Conservation (phyloP, 2,329 filamentous ascomycete species). For the Colletotrichum eleusines region DNA sequence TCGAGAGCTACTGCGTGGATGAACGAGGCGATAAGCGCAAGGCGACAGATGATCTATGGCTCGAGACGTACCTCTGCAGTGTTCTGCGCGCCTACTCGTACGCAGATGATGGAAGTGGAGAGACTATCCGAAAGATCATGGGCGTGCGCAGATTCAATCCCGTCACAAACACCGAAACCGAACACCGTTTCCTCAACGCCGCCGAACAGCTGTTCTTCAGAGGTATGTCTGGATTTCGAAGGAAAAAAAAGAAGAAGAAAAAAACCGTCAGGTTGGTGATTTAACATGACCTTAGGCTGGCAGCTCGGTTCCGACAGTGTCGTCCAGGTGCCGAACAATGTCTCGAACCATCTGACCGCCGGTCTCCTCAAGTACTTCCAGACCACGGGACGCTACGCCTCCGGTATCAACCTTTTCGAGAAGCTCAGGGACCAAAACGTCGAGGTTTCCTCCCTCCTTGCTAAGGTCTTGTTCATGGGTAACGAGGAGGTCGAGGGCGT, state of each 20-base stretch:
- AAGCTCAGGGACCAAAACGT: slow-evolving; percentile 92
- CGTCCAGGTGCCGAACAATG: slow-evolving; percentile 96
- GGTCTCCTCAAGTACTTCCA: slow-evolving; percentile 94
- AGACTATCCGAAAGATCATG: slow-evolving; percentile 95
- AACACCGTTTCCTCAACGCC: slow-evolving; percentile 94
- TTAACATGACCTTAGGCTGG: slow-evolving; percentile 72
- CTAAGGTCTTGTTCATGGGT: slow-evolving; percentile 91
- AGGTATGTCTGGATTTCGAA: slow-evolving; percentile 63
- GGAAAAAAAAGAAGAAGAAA: too few species aligned
- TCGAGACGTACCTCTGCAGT: slow-evolving; percentile 97
- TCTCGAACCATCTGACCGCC: slow-evolving; percentile 95
- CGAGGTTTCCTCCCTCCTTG: slow-evolving; percentile 92
- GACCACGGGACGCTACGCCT: slow-evolving; percentile 93
- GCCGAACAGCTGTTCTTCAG: slow-evolving; percentile 96
- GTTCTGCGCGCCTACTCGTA: slow-evolving; percentile 96
- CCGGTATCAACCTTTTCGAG: slow-evolving; percentile 97
- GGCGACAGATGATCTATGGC: slow-evolving; percentile 93
- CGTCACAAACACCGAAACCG: slow-evolving; percentile 96
- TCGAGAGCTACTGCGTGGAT: slow-evolving; percentile 97
- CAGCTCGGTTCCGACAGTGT: slow-evolving; percentile 96
- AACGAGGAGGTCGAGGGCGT: slow-evolving; percentile 98
- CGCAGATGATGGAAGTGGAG: slow-evolving; percentile 93
- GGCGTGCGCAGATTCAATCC: slow-evolving; percentile 98
- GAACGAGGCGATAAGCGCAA: slow-evolving; percentile 95
- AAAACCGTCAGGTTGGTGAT: neutral